Evolutionary conservation across 2,329 filamentous ascomycete genomes (phyloP), one percentile per base, ranked within the genome.

Genomic region (Catunica adiposa): DNA sequence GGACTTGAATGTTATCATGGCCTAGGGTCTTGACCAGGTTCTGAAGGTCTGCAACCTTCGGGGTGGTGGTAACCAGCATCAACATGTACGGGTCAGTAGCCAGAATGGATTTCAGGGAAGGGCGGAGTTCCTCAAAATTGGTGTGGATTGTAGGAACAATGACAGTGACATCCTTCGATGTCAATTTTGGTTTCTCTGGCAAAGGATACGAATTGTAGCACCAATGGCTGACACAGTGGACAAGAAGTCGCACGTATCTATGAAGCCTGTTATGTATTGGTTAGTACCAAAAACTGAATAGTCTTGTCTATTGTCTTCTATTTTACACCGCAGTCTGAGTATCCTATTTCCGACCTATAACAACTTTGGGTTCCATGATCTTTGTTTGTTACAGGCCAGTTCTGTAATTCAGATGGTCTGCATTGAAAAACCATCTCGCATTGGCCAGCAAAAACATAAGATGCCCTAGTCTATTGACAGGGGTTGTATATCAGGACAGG

Each of bases 71-170:
- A 59, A 96, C 86, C 56, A 97, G 74, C 53, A 96, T 83, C 59
- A 97, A 69, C 68, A 87, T 80, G 57, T 73, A 75, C 1, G 85
- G 84, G 56, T 79, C 71, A 63, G 83, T 84, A 22, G 77, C 78
- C 52, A 89, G 72, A 61, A 87, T 88, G 63, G 84, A 88, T 65
- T 83, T 75, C 40, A 97, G 77, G 17, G 89, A 94, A 58, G 84
- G 80, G 54, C 83, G 82, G 59, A 97, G 75, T 65, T 94, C 87
- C 63, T 89, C 82, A 59, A 90, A 88, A 60, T 81, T 82, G 59
- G 89, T 87, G 65, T 94, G 87, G 61, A 97, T 89, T 9, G 89
- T 94, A 6, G 90, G 90, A 59, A 96, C 86, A 63, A 97, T 86
- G 61, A 96, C 88, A 4, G 90, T 95, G 63, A 95, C 89, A 77